Evolutionary conservation across 371 early-diverging fungal species (phyloP).

Genomic region (Circinella umbellata): DNA sequence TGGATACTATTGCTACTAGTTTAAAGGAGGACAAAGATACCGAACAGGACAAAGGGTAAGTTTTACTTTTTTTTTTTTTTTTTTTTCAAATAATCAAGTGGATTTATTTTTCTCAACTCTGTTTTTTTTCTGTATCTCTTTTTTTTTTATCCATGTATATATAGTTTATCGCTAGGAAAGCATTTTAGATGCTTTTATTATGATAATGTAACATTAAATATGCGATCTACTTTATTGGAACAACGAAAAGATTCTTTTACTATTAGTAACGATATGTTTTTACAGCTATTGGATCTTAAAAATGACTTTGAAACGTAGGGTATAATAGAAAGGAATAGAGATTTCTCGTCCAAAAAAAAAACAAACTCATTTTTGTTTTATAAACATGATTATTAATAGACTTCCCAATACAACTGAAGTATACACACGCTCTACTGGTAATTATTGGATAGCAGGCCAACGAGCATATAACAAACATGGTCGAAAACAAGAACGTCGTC

Average conservation of each 20-base stretch:
- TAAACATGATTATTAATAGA: slow-evolving; percentile 5
- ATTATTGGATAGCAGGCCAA: slow-evolving; percentile 67
- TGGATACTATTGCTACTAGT: slow-evolving; percentile 24
- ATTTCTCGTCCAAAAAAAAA: too few species aligned
- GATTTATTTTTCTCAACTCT: neutral
- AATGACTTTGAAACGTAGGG: slow-evolving; percentile 57
- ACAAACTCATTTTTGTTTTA: too few species aligned
- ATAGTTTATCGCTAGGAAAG: slow-evolving; percentile 37
- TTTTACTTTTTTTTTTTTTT: too few species aligned
- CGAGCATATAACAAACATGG: slow-evolving; percentile 40
- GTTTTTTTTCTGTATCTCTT: neutral
- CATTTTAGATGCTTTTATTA: slow-evolving; percentile 51
- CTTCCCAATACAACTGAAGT: slow-evolving; percentile 58
- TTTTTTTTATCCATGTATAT: neutral
- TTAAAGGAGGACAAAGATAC: slow-evolving; percentile 28
- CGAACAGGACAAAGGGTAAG: slow-evolving; percentile 42
- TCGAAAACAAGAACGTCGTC: slow-evolving; percentile 1
- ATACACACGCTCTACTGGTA: slow-evolving; percentile 63
- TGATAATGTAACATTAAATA: slow-evolving; percentile 43
- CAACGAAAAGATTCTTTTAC: slow-evolving; percentile 23
- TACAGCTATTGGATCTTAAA: slow-evolving; percentile 57
- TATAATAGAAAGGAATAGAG: neutral
- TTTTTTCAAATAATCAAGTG: too few species aligned
- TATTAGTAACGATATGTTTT: slow-evolving; percentile 47
- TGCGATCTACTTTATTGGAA: slow-evolving; percentile 45